These are phyloP conservation scores for Capsella rubella DNA, from an alignment of 441 rosid genomes.

Conservation along the genomic window DNA sequence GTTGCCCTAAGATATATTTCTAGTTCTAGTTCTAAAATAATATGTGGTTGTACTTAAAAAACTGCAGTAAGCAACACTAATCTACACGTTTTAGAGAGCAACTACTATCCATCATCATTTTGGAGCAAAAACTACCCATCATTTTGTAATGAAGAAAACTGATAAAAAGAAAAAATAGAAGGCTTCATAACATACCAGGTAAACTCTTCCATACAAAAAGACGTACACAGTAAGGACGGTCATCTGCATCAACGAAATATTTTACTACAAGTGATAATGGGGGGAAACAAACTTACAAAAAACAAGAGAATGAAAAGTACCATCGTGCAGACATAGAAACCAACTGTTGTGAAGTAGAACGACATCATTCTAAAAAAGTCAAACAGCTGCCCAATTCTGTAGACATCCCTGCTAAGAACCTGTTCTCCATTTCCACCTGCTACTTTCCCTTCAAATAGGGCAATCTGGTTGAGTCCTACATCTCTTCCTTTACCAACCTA, in stretches of 20 bases:
- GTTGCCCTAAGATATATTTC: slow-evolving; percentile 5
- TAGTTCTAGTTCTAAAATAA: not conserved
- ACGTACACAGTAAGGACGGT: slow-evolving; percentile 91
- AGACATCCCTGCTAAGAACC: slow-evolving; percentile 95
- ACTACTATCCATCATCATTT: slow-evolving; percentile 13
- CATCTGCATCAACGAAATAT: slow-evolving; percentile 70
- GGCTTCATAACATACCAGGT: slow-evolving; percentile 69
- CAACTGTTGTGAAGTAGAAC: slow-evolving; percentile 95
- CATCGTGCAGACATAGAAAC: slow-evolving; percentile 96
- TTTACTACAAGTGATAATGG: slow-evolving; percentile 37
- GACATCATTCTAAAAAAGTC: slow-evolving; percentile 99
- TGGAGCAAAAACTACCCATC: slow-evolving; percentile 6
- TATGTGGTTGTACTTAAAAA: slow-evolving; percentile 10
- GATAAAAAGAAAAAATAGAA: slow-evolving; percentile 17
- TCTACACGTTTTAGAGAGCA: not conserved
- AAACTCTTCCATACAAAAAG: slow-evolving; percentile 89
- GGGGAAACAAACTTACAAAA: slow-evolving; percentile 36
- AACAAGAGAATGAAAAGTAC: slow-evolving; percentile 49
- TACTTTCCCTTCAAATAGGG: slow-evolving; percentile 97
- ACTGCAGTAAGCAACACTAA: slow-evolving; percentile 17
- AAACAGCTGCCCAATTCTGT: slow-evolving; percentile 94
- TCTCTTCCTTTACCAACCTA: slow-evolving; percentile 99
- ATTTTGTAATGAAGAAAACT: slow-evolving; percentile 23
- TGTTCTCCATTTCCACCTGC: slow-evolving; percentile 99
- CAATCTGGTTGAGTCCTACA: slow-evolving; percentile 97